These are phyloP conservation scores for Pueraria montana DNA, from an alignment of 306 rosid species.

Conservation along the genomic window DNA sequence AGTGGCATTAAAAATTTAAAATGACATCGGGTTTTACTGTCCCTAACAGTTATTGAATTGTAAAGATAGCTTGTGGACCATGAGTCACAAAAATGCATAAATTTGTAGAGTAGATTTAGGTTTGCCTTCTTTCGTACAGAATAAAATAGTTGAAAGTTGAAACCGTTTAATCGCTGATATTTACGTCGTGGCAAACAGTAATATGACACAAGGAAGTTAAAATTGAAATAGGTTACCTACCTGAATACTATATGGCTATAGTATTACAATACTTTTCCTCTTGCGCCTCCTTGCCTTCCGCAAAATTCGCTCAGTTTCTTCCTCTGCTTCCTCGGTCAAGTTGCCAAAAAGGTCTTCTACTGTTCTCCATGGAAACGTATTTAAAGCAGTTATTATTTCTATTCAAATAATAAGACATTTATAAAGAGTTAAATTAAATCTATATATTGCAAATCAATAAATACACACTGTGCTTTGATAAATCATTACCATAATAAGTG, in stretches of 20 bases:
- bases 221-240: slow-evolving; percentile 62
- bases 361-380: slow-evolving; percentile 52
- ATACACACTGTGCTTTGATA: background rate
- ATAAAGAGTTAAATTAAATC: background rate
- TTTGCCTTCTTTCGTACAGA: background rate
- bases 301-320: slow-evolving; percentile 82
- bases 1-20: slow-evolving; percentile 10
- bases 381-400: slow-evolving; percentile 46
- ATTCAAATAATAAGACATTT: slow-evolving; percentile 6
- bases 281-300: slow-evolving; percentile 88
- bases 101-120: background rate
- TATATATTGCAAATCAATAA: background rate
- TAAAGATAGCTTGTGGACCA: background rate
- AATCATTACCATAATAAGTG: slow-evolving; percentile 14
- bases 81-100: background rate
- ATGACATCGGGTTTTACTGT: background rate
- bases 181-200: background rate
- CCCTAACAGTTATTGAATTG: background rate
- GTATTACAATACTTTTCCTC: slow-evolving; percentile 68
- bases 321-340: slow-evolving; percentile 64
- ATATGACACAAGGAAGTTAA: background rate
- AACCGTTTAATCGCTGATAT: background rate
- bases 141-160: background rate
- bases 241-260: slow-evolving; percentile 66
- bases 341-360: slow-evolving; percentile 56